phyloP scores from a whole-genome alignment of 768 basidiomycete genomes.

The Lenzites betulinus region DNA sequence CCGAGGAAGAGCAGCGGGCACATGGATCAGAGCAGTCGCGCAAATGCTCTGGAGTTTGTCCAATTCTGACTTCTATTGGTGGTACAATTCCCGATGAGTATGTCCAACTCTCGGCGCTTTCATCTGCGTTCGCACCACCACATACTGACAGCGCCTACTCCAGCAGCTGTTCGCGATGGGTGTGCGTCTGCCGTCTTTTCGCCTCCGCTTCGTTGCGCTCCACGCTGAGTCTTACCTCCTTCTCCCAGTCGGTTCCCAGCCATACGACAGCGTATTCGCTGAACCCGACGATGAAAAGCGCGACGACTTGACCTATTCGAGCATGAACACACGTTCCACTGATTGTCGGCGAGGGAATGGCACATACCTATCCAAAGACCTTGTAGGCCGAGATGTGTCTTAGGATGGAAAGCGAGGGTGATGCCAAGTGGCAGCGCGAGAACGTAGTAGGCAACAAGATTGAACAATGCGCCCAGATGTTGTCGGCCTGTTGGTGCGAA shows the following conservation, averaged over 20 bases:
- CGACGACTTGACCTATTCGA: constrained; percentile 67
- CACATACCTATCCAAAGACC: constrained; percentile 53
- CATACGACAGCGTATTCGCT: constrained; percentile 67
- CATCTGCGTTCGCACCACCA: too few species aligned
- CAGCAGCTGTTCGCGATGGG: not conserved
- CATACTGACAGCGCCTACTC: too few species aligned
- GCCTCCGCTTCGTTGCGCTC: constrained; percentile 34
- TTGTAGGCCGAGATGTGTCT: constrained; percentile 42
- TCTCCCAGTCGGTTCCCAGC: constrained; percentile 51
- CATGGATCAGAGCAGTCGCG: too few species aligned
- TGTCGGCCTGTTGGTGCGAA: constrained; percentile 46
- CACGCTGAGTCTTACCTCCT: constrained; percentile 44
- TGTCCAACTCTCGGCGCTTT: too few species aligned
- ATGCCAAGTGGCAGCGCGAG: constrained; percentile 55
- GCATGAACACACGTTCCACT: not conserved
- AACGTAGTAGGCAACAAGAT: constrained; percentile 64
- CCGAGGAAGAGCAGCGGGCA: too few species aligned
- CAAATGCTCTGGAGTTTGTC: too few species aligned
- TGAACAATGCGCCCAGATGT: constrained; percentile 74
- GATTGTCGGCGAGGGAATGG: not conserved
- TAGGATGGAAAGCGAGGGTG: constrained; percentile 47
- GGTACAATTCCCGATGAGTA: too few species aligned
- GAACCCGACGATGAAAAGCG: constrained; percentile 68
- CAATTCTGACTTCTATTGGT: too few species aligned
- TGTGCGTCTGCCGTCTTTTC: constrained; percentile 24